Conservation (phyloP, 345 rosid genomes). For the Conringia planisiliqua region DNA sequence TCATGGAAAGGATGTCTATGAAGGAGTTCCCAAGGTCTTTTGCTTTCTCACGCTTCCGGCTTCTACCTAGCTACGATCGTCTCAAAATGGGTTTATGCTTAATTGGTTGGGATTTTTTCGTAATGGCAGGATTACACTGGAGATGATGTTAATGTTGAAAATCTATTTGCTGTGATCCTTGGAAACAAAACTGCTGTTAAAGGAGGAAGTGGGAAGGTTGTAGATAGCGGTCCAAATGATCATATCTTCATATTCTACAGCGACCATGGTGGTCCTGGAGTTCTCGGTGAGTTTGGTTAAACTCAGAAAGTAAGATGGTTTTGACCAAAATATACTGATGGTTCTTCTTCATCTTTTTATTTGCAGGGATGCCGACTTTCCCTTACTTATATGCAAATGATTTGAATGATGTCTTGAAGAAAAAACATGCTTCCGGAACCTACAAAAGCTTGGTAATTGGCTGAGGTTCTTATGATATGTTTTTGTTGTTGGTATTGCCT, state of each 20-base stretch:
- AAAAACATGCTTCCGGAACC: constrained; percentile 77
- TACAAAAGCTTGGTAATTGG: constrained; percentile 73
- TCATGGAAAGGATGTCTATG: constrained; percentile 74
- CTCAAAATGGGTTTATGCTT: background rate
- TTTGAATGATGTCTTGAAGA: constrained; percentile 63
- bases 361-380: constrained; percentile 92
- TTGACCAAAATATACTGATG: background rate
- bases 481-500: background rate
- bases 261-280: constrained; percentile 96
- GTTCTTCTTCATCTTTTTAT: background rate
- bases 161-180: constrained; percentile 78
- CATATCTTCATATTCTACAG: constrained; percentile 81
- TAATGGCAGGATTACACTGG: constrained; percentile 83
- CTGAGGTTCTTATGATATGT: background rate
- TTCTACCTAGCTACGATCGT: background rate
- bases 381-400: constrained; percentile 83
- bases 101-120: background rate
- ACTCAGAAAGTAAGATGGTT: background rate
- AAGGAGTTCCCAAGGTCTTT: constrained; percentile 98
- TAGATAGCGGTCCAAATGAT: constrained; percentile 89
- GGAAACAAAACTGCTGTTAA: constrained; percentile 72
- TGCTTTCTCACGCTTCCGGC: too few relatives aligned
- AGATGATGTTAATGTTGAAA: constrained; percentile 63
- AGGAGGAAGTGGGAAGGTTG: constrained; percentile 93
- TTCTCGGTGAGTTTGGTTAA: constrained; percentile 64